Base-by-base conservation (phyloP, 192 early-diverging fungal species). In the Lunasporangiospora selenospora region DNA sequence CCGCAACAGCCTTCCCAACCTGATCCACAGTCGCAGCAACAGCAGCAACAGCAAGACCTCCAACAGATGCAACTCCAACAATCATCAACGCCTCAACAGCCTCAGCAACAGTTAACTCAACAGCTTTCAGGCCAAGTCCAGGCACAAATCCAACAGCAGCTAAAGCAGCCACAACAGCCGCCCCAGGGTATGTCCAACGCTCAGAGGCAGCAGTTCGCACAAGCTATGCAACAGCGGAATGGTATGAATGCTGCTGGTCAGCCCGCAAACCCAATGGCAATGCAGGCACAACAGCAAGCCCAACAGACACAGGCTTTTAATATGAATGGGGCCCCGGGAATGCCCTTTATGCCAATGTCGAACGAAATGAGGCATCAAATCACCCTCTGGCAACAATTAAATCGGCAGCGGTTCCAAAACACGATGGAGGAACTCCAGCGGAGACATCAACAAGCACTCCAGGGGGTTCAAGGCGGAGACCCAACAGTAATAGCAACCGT, bases 351-450 rank as follows among this genome's bases (percentile, higher is more conserved):
- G 19, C 40, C 69, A 3, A 33, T 55, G 29, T n/a, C n/a, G n/a
- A n/a, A n/a, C n/a, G 53, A 73, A 19, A 63, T 73, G 69, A 59
- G 60, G 1, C 60, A 63, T 40, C 69, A 73, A 49, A 62, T 73
- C 58, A 55, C 33, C 21, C 33, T 71, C n/a, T 18, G 59, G n/a
- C 60, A 73, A 24, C 60, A 73, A 24, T 47, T 55, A 0, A 73
- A 44, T 23, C 60, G 41, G 12, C 69, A 73, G 50, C 69, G 69
- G 3, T 63, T 50, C 19, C 27, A 27, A 8, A 57, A 55, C 55
- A 63, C 69, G 4, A 46, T 73, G 27, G 69, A 73, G 41, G 69
- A 73, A 29, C 54, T 73, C 15, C 59, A 52, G 34, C 32, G 60
- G 53, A 38, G 69, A 36, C 69, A 63, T 18, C 69, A 63, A 19